Conservation (phyloP, 805 yeast species). For the Grigorovia yakushimaensis region DNA sequence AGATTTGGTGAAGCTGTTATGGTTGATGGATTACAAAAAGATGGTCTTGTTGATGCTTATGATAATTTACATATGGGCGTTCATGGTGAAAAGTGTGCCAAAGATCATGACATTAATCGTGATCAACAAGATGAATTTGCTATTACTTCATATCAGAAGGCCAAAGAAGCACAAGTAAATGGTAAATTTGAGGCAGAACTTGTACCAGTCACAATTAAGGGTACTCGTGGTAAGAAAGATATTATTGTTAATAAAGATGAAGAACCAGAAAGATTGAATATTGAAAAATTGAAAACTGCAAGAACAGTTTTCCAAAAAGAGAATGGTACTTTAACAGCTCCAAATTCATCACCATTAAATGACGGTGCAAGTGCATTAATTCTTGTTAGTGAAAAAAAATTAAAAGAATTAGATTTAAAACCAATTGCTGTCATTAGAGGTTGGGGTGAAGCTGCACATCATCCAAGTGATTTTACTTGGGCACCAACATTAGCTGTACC, state of each 20-base stretch:
- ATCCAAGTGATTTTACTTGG: constrained; percentile 90
- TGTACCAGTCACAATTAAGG: constrained; percentile 81
- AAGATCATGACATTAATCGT: constrained; percentile 65
- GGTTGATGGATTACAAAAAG: constrained; percentile 85
- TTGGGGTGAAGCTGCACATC: constrained; percentile 98
- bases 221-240: constrained; percentile 85
- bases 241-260: constrained; percentile 66
- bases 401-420: constrained; percentile 74
- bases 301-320: constrained; percentile 93
- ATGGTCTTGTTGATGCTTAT: constrained; percentile 90
- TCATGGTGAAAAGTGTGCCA: constrained; percentile 94
- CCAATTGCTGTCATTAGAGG: constrained; percentile 86
- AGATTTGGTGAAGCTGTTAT: constrained; percentile 75
- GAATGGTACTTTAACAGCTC: constrained; percentile 93
- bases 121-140: constrained; percentile 89
- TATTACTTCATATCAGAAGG: constrained; percentile 72
- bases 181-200: constrained; percentile 82
- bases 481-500: constrained; percentile 94
- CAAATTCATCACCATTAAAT: constrained; percentile 91
- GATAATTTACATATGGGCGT: constrained; percentile 88
- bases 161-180: constrained; percentile 64
- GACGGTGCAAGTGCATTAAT: constrained; percentile 98
- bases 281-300: constrained; percentile 65
- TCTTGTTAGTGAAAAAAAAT: constrained; percentile 73
- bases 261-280: constrained; percentile 71